A percentile compares a stretch with the other conserved stretches of the same genome.
Evolutionary conservation across 768 basidiomycete genomes (phyloP).

Genomic region (Boletus reticuloceps): DNA sequence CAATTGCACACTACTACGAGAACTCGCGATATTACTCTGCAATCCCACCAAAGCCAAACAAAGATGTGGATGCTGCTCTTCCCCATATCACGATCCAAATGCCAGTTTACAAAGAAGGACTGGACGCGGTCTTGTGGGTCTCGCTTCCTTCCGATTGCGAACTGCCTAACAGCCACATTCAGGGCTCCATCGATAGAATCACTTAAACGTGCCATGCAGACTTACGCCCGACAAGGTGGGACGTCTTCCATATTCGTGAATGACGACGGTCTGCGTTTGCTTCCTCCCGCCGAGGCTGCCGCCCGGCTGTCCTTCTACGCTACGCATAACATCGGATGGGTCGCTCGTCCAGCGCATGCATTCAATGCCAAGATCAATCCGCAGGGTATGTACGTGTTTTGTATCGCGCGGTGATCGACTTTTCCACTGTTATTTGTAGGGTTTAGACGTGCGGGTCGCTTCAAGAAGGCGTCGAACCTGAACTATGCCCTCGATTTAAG

Average conservation of each 20-base stretch:
- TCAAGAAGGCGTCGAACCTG: constrained; percentile 95
- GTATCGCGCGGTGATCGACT: constrained; percentile 35
- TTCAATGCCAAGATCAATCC: constrained; percentile 43
- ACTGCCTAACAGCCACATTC: neutral
- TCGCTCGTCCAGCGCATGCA: constrained; percentile 54
- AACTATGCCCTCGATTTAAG: constrained; percentile 66
- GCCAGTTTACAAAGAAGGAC: constrained; percentile 56
- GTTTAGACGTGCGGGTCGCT: constrained; percentile 60
- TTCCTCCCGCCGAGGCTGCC: constrained; percentile 45
- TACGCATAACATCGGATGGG: constrained; percentile 56
- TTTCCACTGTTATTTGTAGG: constrained; percentile 10
- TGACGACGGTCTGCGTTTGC: constrained; percentile 58
- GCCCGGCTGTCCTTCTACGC: constrained; percentile 52
- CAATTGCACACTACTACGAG: constrained; percentile 48
- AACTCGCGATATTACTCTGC: constrained; percentile 58
- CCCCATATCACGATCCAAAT: constrained; percentile 54
- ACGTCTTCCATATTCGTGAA: constrained; percentile 57
- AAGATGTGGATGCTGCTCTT: constrained; percentile 41
- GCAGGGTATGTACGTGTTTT: constrained; percentile 38
- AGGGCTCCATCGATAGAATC: constrained; percentile 50
- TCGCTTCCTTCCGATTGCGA: constrained; percentile 1
- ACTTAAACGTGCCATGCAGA: constrained; percentile 59
- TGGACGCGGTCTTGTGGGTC: constrained; percentile 50
- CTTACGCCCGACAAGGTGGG: constrained; percentile 66
- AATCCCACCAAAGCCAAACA: constrained; percentile 39